phyloP scores from a whole-genome alignment of 1,284 basidiomycete genomes.

The Fistulinella staudtii region DNA sequence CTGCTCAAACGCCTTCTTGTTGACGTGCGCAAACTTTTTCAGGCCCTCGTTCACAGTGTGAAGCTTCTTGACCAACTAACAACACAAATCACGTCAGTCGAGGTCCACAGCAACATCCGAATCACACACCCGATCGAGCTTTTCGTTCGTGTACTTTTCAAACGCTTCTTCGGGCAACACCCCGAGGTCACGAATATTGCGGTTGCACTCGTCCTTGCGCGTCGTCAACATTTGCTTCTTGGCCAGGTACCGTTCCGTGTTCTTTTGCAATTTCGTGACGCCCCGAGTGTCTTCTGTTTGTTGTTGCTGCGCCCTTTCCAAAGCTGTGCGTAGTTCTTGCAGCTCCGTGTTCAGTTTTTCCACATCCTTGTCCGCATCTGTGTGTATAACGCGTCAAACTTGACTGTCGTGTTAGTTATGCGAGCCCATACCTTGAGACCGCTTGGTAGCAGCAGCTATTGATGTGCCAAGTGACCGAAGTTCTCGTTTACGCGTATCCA shows the following conservation, averaged over 20 bases:
- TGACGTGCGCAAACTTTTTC: conserved; percentile 97
- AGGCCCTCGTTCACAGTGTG: conserved; percentile 89
- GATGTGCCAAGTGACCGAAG: conserved; percentile 61
- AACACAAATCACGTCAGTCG: too few relatives aligned
- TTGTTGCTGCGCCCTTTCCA: conserved; percentile 78
- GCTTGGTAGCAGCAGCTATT: conserved; percentile 62
- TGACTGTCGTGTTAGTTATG: background rate
- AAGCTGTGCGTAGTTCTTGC: conserved; percentile 56
- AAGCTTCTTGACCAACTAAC: conserved; percentile 83
- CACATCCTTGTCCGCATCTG: conserved; percentile 66
- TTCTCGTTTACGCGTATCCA: conserved; percentile 69
- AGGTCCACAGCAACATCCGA: too few relatives aligned
- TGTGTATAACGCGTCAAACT: background rate
- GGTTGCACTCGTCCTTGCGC: conserved; percentile 90
- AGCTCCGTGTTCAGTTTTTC: conserved; percentile 67
- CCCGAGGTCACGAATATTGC: conserved; percentile 93
- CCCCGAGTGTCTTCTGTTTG: conserved; percentile 84
- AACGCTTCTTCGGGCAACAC: conserved; percentile 97
- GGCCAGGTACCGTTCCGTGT: conserved; percentile 88
- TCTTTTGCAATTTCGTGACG: conserved; percentile 90
- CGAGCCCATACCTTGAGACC: conserved; percentile 55
- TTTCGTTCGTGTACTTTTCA: conserved; percentile 85
- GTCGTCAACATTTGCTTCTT: conserved; percentile 83
- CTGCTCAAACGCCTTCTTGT: conserved; percentile 99
- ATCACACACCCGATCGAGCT: conserved; percentile 71